Conservation (phyloP, 2,329 filamentous ascomycete species). For the Claviceps pusilla region DNA sequence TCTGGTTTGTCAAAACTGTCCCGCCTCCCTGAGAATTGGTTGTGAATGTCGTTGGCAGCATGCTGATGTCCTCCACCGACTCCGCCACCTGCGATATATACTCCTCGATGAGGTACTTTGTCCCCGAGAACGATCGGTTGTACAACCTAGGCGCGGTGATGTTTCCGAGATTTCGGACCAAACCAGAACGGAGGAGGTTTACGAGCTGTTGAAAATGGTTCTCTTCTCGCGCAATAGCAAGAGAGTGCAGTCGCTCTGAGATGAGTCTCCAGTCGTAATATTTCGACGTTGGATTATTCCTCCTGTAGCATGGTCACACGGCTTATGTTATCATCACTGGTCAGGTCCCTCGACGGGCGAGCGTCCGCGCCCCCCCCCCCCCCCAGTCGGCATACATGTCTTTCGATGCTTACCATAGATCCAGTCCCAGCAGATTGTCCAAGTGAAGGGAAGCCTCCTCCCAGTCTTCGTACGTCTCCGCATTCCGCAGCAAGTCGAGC, state of each 20-base stretch:
- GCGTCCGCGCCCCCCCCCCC: too few relatives aligned
- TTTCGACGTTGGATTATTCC: slow-evolving; percentile 63
- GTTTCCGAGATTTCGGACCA: slow-evolving; percentile 78
- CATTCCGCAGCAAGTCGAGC: slow-evolving; percentile 48
- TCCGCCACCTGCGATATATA: slow-evolving; percentile 76
- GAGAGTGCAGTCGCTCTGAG: slow-evolving; percentile 55
- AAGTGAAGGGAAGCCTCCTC: slow-evolving; percentile 67
- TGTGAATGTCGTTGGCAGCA: slow-evolving; percentile 41
- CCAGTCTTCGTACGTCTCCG: slow-evolving; percentile 70
- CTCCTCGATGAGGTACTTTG: slow-evolving; percentile 80
- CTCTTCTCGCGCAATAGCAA: slow-evolving; percentile 53
- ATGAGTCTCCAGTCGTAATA: slow-evolving; percentile 83
- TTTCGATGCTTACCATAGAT: slow-evolving; percentile 48
- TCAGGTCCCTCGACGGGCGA: neutral
- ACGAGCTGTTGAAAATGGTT: slow-evolving; percentile 61
- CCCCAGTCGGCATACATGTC: too few relatives aligned
- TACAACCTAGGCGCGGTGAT: slow-evolving; percentile 72
- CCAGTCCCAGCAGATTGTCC: slow-evolving; percentile 67
- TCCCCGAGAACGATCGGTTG: slow-evolving; percentile 73
- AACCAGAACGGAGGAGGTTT: slow-evolving; percentile 63
- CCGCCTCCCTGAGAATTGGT: slow-evolving; percentile 18
- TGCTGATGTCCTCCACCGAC: slow-evolving; percentile 61
- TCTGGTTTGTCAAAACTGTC: slow-evolving; percentile 47
- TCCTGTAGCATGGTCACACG: slow-evolving; percentile 33
- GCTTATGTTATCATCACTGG: neutral